phyloP scores from a whole-genome alignment of 257 asterid species.

The Henckelia pumila region DNA sequence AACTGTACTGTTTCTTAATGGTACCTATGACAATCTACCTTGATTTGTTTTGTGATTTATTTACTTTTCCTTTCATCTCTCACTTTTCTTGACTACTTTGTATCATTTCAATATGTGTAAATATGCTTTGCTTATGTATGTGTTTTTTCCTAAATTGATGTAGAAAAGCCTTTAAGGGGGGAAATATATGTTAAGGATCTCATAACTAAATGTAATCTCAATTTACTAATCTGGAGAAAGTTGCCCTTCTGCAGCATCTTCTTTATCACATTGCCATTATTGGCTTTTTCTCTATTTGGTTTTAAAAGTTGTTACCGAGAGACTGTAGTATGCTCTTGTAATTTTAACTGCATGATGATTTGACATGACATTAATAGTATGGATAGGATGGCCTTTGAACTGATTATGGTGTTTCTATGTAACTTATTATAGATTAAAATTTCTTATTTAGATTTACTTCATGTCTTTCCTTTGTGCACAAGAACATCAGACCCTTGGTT shows the following conservation, averaged over 20 bases:
- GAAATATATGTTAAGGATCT: too few relatives aligned
- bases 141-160: too few relatives aligned
- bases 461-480: background rate
- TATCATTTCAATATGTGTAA: too few relatives aligned
- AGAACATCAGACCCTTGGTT: background rate
- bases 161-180: too few relatives aligned
- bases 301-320: too few relatives aligned
- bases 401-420: background rate
- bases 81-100: background rate
- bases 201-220: too few relatives aligned
- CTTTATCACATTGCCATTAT: too few relatives aligned
- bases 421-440: background rate
- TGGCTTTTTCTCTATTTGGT: too few relatives aligned
- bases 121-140: too few relatives aligned
- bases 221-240: too few relatives aligned
- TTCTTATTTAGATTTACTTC: background rate
- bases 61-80: background rate
- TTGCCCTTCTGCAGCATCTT: too few relatives aligned
- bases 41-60: background rate
- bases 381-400: background rate
- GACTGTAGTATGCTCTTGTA: too few relatives aligned
- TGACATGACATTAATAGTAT: background rate
- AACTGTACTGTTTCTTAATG: background rate
- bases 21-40: background rate
- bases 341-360: slow-evolving; percentile 4